Conservation (phyloP, 1,284 basidiomycete species). For the Lentinula novae-zelandiae region DNA sequence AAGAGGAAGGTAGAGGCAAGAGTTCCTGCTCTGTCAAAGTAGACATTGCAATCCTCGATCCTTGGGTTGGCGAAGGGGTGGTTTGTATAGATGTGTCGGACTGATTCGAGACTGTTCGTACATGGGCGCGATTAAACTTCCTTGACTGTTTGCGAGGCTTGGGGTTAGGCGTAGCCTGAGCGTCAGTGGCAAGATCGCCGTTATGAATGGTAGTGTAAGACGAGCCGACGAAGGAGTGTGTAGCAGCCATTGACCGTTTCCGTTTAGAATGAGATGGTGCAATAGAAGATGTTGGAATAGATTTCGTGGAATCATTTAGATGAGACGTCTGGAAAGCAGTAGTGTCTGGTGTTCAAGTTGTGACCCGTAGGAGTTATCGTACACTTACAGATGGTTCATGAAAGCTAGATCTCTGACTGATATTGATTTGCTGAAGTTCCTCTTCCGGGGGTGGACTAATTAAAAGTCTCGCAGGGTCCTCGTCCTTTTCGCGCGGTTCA, state of each 20-base stretch:
- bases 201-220: slow-evolving; percentile 15
- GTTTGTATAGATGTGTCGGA: slow-evolving; percentile 10
- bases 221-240: neutral
- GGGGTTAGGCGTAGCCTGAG: slow-evolving; percentile 49
- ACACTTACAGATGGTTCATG: slow-evolving; percentile 8
- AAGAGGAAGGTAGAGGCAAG: neutral
- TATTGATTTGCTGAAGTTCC: slow-evolving; percentile 21
- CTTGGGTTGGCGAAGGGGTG: neutral
- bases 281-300: slow-evolving; percentile 11
- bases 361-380: neutral
- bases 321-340: neutral
- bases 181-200: neutral
- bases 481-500: neutral
- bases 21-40: neutral
- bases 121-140: slow-evolving; percentile 9
- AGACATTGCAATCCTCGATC: neutral
- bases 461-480: slow-evolving; percentile 27
- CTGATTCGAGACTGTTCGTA: slow-evolving; percentile 3
- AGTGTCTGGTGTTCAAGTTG: neutral
- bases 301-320: slow-evolving; percentile 17
- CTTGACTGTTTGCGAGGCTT: slow-evolving; percentile 55
- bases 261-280: slow-evolving; percentile 16
- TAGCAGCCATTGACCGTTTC: slow-evolving; percentile 16
- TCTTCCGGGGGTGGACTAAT: slow-evolving; percentile 48
- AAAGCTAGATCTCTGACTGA: slow-evolving; percentile 8